Evolutionary conservation across 148 eudicot species (phyloP), one percentile per base, ranked within the genome.

Genomic region (Nyssa sinensis): DNA sequence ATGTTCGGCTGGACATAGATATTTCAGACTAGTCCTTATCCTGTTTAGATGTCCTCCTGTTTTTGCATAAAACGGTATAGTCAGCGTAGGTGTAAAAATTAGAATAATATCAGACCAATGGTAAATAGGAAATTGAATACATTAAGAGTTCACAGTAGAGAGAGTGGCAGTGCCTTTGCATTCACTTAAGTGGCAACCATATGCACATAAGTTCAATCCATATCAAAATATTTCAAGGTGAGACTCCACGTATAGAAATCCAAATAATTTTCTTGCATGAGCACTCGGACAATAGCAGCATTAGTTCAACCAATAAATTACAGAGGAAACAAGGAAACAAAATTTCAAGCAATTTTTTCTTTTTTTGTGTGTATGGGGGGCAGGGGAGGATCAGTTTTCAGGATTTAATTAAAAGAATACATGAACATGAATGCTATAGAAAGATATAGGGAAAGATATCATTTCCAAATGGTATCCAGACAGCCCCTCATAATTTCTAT

Each of bases 1-100:
- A 74, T 80, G 80, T 62, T 95, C 96, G 7, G 91, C 87, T 29
- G 99, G 97, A 79, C 97, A 95, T 41, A 81, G 80, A 73, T 81
- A 89, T 76, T 89, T 92, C 66, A 95, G 80, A 79, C 75, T 78
- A 61, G 68, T 77, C 79, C 97, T 84, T 84, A 91, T 78, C 80
- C 71, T 72, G 29, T 83, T 81, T 67, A 95, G 73, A 53, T 64
- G 69, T 12, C 99, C 99, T 70, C 99, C 97, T 95, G 84, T 24
- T 77, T 83, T 74, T 37, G 63, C 66, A 69, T 44, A 47, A 67
- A 81, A 69, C 49, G 31, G 55, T 47, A 59, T 10, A 27, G 27
- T 67, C 28, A 64, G 69, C 25, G 66, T 39, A 32, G 31, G 28
- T 55, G 7, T 4, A 24, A 59, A 37, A 28, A 35, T 47, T 51